Conservation (phyloP, 2,329 filamentous ascomycete species). For the Nothophaeocryptopus gaeumannii region DNA sequence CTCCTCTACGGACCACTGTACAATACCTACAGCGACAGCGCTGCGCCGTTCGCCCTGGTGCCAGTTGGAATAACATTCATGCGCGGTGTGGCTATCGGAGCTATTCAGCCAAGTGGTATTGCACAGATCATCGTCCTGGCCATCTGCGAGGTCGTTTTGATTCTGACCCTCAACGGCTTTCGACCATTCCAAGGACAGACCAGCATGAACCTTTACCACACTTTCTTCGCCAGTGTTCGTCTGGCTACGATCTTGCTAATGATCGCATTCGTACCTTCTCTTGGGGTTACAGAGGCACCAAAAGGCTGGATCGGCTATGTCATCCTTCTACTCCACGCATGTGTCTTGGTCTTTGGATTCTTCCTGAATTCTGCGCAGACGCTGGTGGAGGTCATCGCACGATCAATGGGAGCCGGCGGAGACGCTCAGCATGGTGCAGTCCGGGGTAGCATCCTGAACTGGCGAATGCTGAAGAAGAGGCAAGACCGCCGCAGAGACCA, state of each 20-base stretch:
- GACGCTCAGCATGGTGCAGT: constrained; percentile 51
- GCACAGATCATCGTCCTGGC: constrained; percentile 89
- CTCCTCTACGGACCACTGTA: constrained; percentile 90
- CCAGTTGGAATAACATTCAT: constrained; percentile 81
- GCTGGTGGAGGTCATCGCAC: constrained; percentile 79
- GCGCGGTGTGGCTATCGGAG: constrained; percentile 85
- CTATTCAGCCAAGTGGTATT: constrained; percentile 87
- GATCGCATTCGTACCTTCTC: constrained; percentile 73
- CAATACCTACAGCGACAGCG: constrained; percentile 94
- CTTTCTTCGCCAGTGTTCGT: constrained; percentile 74
- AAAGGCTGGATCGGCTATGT: constrained; percentile 96
- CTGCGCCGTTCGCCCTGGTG: constrained; percentile 83
- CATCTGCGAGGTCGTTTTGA: constrained; percentile 88
- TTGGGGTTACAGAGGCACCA: constrained; percentile 72
- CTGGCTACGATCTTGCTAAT: constrained; percentile 60
- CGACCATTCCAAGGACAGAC: constrained; percentile 85
- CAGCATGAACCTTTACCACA: constrained; percentile 96
- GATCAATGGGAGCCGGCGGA: constrained; percentile 77
- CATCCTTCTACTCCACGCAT: constrained; percentile 80
- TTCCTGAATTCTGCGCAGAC: constrained; percentile 90
- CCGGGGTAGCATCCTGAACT: constrained; percentile 79
- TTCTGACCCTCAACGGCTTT: constrained; percentile 84
- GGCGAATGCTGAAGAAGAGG: constrained; percentile 39
- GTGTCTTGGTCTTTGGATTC: constrained; percentile 85
- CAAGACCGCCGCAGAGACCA: constrained; percentile 42